Evolutionary conservation across 2,329 filamentous ascomycete species (phyloP).

Genomic region (Monosporascus sp.): DNA sequence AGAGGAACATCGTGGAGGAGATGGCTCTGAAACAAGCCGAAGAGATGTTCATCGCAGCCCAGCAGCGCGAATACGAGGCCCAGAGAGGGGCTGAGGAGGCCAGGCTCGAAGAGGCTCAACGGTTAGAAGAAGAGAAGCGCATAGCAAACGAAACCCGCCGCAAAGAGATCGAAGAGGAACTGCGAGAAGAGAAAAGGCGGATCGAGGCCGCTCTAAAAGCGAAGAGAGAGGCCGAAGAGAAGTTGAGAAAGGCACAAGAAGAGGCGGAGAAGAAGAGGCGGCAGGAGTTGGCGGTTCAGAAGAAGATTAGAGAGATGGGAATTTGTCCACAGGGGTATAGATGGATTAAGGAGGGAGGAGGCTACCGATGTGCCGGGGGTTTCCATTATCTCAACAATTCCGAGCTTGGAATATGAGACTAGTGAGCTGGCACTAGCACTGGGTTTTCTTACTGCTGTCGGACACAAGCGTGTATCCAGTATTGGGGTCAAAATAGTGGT

Average conservation of each 20-base stretch:
- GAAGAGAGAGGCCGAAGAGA: constrained; percentile 3
- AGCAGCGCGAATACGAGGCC: neutral
- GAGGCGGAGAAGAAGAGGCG: constrained; percentile 3
- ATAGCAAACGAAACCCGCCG: neutral
- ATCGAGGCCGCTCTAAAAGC: neutral
- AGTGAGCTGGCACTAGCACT: too few relatives aligned
- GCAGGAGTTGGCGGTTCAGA: constrained; percentile 2
- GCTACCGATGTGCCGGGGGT: constrained; percentile 7
- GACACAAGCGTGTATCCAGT: too few relatives aligned
- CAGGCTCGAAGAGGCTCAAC: neutral
- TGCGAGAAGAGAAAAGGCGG: neutral
- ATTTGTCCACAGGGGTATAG: constrained; percentile 4
- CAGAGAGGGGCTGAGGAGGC: constrained; percentile 2
- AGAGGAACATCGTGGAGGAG: too few relatives aligned
- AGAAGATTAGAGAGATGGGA: constrained; percentile 5
- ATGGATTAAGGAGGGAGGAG: constrained; percentile 6
- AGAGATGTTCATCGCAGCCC: too few relatives aligned
- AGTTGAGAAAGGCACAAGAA: constrained; percentile 1
- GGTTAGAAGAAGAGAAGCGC: neutral
- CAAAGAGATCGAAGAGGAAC: neutral
- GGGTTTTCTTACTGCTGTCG: too few relatives aligned
- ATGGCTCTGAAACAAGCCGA: too few relatives aligned
- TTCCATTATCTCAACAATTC: neutral
- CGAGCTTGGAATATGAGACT: too few relatives aligned
- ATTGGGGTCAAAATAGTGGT: too few relatives aligned